Conservation (phyloP, 2,329 filamentous ascomycete genomes). For the Claviceps cyperi region DNA sequence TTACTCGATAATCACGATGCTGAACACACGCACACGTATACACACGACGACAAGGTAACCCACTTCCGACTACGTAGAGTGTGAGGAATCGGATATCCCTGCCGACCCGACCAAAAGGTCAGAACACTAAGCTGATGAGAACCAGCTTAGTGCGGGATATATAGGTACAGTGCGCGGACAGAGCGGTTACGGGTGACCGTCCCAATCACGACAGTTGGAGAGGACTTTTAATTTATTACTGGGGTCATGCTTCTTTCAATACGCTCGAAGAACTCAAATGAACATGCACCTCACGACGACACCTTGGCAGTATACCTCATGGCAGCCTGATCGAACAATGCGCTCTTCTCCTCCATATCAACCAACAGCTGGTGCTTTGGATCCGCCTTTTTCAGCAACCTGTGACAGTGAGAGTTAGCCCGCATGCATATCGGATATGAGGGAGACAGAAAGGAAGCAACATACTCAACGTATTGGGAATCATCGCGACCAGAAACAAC, state of each 20-base stretch:
- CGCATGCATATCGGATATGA: not conserved
- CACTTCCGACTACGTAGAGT: not conserved
- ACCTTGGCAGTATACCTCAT: conserved; percentile 80
- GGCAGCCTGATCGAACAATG: conserved; percentile 74
- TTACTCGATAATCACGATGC: too few relatives aligned
- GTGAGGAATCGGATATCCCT: too few relatives aligned
- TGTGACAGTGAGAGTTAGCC: conserved; percentile 19
- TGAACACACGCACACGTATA: not conserved
- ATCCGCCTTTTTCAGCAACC: conserved; percentile 41
- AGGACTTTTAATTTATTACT: not conserved
- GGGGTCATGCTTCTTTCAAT: conserved; percentile 16
- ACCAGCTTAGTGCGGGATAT: too few relatives aligned
- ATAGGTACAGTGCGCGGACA: too few relatives aligned
- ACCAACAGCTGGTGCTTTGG: conserved; percentile 55
- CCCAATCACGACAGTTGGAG: too few relatives aligned
- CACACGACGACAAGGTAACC: too few relatives aligned
- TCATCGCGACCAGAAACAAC: conserved; percentile 61
- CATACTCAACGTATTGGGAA: conserved; percentile 47
- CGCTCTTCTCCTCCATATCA: conserved; percentile 73
- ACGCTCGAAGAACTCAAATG: conserved; percentile 13
- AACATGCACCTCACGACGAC: conserved; percentile 25
- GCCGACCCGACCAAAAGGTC: too few relatives aligned
- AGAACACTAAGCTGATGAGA: too few relatives aligned
- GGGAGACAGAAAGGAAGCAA: conserved; percentile 5
- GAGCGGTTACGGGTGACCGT: too few relatives aligned